Conservation (phyloP, 2,329 filamentous ascomycete genomes). For the Tolypocladium ophioglossoides region DNA sequence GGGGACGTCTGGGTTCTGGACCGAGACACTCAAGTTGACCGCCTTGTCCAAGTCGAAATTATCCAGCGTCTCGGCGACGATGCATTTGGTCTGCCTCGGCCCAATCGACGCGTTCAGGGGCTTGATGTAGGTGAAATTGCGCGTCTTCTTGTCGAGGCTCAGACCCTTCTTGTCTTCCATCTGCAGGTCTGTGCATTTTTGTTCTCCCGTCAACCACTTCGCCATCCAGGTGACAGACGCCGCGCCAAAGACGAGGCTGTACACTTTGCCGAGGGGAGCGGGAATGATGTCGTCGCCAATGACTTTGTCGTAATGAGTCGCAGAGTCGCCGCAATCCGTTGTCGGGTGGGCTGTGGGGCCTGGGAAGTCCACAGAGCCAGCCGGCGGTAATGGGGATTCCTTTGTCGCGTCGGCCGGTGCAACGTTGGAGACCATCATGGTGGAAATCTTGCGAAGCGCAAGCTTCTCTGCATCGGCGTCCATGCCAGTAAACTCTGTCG, state of each 20-base stretch:
- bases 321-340: constrained; percentile 74
- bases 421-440: constrained; percentile 31
- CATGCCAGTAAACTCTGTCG: constrained; percentile 26
- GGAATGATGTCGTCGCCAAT: constrained; percentile 78
- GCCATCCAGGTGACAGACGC: constrained; percentile 71
- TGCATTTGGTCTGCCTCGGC: constrained; percentile 89
- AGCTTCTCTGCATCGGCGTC: constrained; percentile 51
- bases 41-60: constrained; percentile 78
- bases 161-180: constrained; percentile 78
- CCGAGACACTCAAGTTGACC: constrained; percentile 70
- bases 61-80: constrained; percentile 78
- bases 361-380: constrained; percentile 57
- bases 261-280: constrained; percentile 86
- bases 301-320: constrained; percentile 72
- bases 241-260: constrained; percentile 76
- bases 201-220: constrained; percentile 76
- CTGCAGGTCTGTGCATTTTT: constrained; percentile 81
- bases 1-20: constrained; percentile 88
- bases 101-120: constrained; percentile 76
- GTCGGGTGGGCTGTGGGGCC: constrained; percentile 72
- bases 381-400: constrained; percentile 32
- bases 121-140: constrained; percentile 83
- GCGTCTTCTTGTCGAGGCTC: constrained; percentile 60
- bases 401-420: constrained; percentile 36
- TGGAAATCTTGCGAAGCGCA: constrained; percentile 63